A percentile compares a stretch with the other conserved stretches of the same genome.
Evolutionary conservation across 2,329 filamentous ascomycete genomes (phyloP).

Genomic region (Helicocarpus griseus): DNA sequence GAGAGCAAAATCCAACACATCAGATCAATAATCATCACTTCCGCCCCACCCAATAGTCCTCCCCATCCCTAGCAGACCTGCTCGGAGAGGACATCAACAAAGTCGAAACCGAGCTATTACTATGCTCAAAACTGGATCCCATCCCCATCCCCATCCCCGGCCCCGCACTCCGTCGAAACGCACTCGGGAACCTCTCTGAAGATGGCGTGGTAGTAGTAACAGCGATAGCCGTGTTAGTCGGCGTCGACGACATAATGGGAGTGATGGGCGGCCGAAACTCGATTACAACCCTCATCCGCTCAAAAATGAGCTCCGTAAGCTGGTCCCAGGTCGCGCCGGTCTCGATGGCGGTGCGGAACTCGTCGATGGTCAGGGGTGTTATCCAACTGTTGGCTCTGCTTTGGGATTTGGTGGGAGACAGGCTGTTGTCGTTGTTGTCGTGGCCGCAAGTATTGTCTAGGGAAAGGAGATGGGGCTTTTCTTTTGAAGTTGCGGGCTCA

Average conservation of each 20-base stretch:
- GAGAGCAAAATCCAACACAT: too few relatives aligned
- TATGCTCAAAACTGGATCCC: background rate
- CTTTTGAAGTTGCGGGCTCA: background rate
- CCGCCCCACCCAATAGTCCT: background rate
- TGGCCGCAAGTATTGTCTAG: background rate
- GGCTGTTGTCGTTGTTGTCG: background rate
- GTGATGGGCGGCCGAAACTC: background rate
- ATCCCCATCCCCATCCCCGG: background rate
- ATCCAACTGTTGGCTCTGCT: background rate
- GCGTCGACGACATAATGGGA: background rate
- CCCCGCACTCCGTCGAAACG: too few relatives aligned
- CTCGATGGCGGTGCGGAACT: constrained; percentile 4
- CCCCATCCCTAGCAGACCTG: background rate
- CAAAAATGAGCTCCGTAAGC: background rate
- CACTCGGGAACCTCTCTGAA: background rate
- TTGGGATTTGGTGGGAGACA: too few relatives aligned
- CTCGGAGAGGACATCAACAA: background rate
- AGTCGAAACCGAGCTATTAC: background rate
- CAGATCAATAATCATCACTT: background rate
- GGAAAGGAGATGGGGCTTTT: background rate
- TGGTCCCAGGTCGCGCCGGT: constrained; percentile 1
- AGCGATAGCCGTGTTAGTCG: background rate
- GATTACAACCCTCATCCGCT: background rate
- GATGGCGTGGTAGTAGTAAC: background rate
- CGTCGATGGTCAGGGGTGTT: constrained; percentile 5